These are phyloP conservation scores for Kalmusia sp. DNA, from an alignment of 2,329 filamentous ascomycete genomes.

Conservation along the genomic window DNA sequence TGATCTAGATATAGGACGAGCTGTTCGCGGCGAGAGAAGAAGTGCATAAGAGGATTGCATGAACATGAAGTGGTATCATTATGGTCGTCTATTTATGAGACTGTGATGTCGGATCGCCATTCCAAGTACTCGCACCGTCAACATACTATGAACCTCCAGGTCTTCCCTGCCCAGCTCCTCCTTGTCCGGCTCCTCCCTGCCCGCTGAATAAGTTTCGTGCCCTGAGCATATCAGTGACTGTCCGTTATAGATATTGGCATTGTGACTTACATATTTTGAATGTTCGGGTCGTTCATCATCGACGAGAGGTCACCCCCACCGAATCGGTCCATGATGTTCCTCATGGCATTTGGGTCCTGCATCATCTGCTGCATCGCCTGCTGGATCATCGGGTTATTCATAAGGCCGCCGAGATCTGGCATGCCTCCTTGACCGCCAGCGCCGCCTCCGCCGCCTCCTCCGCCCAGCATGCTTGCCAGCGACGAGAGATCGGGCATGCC, in stretches of 20 bases:
- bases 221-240: slow-evolving; percentile 48
- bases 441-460: slow-evolving; percentile 60
- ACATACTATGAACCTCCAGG: slow-evolving; percentile 23
- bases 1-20: no score
- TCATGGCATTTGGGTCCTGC: slow-evolving; percentile 93
- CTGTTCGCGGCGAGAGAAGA: background rate
- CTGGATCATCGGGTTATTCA: slow-evolving; percentile 19
- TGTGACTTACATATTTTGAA: slow-evolving; percentile 86
- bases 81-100: slow-evolving; percentile 9
- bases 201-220: slow-evolving; percentile 74
- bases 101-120: background rate
- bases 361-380: slow-evolving; percentile 87
- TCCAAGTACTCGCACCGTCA: background rate
- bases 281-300: slow-evolving; percentile 90
- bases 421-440: slow-evolving; percentile 74
- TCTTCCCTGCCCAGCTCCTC: slow-evolving; percentile 13
- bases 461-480: slow-evolving; percentile 63
- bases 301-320: slow-evolving; percentile 70
- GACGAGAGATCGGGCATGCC: slow-evolving; percentile 87
- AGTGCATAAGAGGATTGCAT: background rate
- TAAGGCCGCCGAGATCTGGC: slow-evolving; percentile 74
- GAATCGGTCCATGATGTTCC: slow-evolving; percentile 87
- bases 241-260: background rate
- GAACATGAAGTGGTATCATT: slow-evolving; percentile 18
- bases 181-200: slow-evolving; percentile 55